Conservation (phyloP, 225 moss, liverwort and hornwort species). For the Anthoceros angustus region DNA sequence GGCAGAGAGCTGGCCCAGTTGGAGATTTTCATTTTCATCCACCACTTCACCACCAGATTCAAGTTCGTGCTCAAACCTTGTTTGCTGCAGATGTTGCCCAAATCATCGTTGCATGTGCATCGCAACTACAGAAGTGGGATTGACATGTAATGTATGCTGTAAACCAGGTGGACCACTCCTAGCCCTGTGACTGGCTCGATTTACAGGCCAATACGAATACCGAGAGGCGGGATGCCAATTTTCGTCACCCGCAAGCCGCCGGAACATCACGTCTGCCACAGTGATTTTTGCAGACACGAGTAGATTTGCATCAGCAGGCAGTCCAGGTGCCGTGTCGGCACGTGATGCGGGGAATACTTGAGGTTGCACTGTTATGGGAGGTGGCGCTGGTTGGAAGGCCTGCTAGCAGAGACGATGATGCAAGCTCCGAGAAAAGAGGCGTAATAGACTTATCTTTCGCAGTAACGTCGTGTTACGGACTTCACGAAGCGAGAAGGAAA, state of each 20-base stretch:
- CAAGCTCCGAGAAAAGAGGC: too few species aligned
- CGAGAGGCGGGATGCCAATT: background rate
- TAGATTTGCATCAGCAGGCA: background rate
- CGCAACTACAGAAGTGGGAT: background rate
- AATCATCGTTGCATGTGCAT: background rate
- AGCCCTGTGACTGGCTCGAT: background rate
- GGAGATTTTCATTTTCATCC: constrained; percentile 1
- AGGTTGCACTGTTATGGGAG: too few species aligned
- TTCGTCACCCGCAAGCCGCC: background rate
- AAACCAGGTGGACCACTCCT: constrained; percentile 1
- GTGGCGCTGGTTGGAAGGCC: too few species aligned
- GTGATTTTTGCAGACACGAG: background rate
- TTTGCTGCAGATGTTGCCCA: background rate
- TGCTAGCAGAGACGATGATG: too few species aligned
- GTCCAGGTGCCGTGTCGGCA: too few species aligned
- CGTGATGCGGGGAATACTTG: too few species aligned
- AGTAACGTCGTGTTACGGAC: background rate
- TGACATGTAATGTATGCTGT: background rate
- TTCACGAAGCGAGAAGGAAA: background rate
- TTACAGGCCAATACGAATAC: background rate
- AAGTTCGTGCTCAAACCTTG: background rate
- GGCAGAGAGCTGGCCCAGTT: constrained; percentile 4
- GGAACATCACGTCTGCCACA: background rate
- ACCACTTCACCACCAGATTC: constrained; percentile 5
- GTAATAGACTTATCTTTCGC: too few species aligned